Base-by-base conservation (phyloP, 768 basidiomycete species). In the Dioszegia crocea region DNA sequence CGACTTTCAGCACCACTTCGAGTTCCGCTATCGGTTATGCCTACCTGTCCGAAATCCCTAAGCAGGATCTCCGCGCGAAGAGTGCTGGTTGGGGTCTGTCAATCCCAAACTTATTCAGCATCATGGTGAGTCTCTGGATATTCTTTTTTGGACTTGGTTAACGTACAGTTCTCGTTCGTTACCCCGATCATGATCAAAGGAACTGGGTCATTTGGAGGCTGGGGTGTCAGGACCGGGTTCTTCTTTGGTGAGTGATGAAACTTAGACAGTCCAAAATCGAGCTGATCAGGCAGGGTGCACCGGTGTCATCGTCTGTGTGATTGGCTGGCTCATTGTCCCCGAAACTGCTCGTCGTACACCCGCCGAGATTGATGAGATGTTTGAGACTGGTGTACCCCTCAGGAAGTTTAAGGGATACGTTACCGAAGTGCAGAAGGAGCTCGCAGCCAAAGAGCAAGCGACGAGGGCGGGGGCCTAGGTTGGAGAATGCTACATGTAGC, bases 1-100 rank as follows among this genome's bases (percentile, higher is more conserved):
- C 64, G 2, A 68, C 60, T 5, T 68, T 68, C 59, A 56, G 58
- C 12, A 68, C 63, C 16, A 64, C 66, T 26, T 49, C 50, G 3
- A 24, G 24, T 23, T 49, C 53, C 5, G 63, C 63, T 31, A 68
- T 63, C 36, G 64, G 61, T 11, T 60, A 61, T 48, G 60, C 60
- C 16, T 69, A 66, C 56, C 50, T 62, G 6, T 39, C 59, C 10
- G 67, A 69, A 40, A 62, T 63, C 23, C 64, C 64, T 14, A 53
- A 52, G 10, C 62, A 66, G 27, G 30, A 57, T 17, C 39, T 65
- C 23, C 53, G 66, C 53, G 66, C 66, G 1, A 53, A 54, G 26
- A 54, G 57, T 14, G 56, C 64, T 11, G 56, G 52, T 12, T 58
- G 61, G 55, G 64, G 59, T 45, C 33, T 63, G 11, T 52, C 61